These are phyloP conservation scores for Apiotrichum laibachii DNA, from an alignment of 1,284 basidiomycete species.

Conservation along the genomic window DNA sequence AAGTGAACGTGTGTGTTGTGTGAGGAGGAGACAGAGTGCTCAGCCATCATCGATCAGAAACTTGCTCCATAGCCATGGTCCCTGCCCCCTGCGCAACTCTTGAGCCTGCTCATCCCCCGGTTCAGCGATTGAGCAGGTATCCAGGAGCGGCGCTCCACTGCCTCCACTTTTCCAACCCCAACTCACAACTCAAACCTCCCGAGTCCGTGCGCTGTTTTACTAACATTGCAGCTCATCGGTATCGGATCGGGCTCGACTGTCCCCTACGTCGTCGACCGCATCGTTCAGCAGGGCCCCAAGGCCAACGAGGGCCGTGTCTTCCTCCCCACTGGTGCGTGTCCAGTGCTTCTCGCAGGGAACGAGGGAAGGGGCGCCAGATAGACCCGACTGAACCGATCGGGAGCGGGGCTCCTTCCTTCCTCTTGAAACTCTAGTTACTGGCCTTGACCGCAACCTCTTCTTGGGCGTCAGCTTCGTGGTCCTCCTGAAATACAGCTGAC, in stretches of 20 bases:
- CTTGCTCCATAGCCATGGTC: too few species aligned
- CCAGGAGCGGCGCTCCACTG: too few species aligned
- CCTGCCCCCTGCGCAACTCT: too few species aligned
- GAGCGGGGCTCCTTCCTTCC: too few species aligned
- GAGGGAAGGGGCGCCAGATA: too few species aligned
- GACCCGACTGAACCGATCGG: too few species aligned
- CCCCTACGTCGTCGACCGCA: conserved; percentile 94
- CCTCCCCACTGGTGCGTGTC: conserved; percentile 72
- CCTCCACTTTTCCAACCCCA: not conserved
- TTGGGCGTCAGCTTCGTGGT: too few species aligned
- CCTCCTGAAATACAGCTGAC: not conserved
- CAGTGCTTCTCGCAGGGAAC: not conserved
- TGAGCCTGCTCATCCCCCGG: too few species aligned
- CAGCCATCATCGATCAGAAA: not conserved
- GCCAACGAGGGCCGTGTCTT: conserved; percentile 79
- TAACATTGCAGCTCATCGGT: conserved; percentile 67
- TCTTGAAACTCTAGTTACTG: too few species aligned
- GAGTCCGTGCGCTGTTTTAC: not conserved
- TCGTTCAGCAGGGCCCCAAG: conserved; percentile 75
- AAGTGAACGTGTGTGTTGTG: not conserved
- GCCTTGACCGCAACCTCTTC: too few species aligned
- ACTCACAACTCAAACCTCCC: not conserved
- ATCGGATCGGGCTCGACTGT: conserved; percentile 95
- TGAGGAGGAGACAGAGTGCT: not conserved
- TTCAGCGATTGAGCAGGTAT: too few species aligned